phyloP scores from a whole-genome alignment of 306 rosid species.

The Castanea mollissima region DNA sequence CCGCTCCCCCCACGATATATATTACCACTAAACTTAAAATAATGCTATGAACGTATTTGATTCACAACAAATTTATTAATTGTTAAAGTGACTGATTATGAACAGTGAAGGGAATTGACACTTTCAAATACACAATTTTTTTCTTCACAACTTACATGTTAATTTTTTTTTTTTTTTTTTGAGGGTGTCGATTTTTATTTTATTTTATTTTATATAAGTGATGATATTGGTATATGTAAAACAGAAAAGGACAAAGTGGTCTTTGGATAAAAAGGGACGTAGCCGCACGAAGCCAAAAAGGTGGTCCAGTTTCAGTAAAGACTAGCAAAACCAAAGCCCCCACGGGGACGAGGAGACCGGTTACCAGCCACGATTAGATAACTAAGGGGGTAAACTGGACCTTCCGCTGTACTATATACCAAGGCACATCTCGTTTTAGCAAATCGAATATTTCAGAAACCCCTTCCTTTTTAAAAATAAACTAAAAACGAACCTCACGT shows the following conservation, averaged over 20 bases:
- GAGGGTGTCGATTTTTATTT: too few relatives aligned
- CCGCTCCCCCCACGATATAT: too few relatives aligned
- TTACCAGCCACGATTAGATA: slow-evolving; percentile 18
- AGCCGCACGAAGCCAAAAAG: slow-evolving; percentile 34
- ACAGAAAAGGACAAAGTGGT: slow-evolving; percentile 5
- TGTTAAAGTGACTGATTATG: too few relatives aligned
- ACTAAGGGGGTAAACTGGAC: neutral
- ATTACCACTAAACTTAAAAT: too few relatives aligned
- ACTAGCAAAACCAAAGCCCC: slow-evolving; percentile 24
- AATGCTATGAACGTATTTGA: accelerated
- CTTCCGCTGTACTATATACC: slow-evolving; percentile 8
- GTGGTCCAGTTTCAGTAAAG: slow-evolving; percentile 32
- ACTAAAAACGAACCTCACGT: slow-evolving; percentile 11
- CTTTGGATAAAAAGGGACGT: neutral
- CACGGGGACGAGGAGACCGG: slow-evolving; percentile 41
- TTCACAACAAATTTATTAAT: too few relatives aligned
- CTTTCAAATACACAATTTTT: accelerated
- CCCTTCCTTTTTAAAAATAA: slow-evolving; percentile 6
- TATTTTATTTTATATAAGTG: too few relatives aligned
- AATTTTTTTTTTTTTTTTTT: too few relatives aligned
- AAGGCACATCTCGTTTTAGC: slow-evolving; percentile 39
- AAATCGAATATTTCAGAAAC: slow-evolving; percentile 44
- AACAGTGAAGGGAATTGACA: too few relatives aligned
- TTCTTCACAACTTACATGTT: too few relatives aligned
- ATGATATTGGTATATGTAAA: too few relatives aligned